Conservation (phyloP, 805 yeast species). For the Starmera quercuum region DNA sequence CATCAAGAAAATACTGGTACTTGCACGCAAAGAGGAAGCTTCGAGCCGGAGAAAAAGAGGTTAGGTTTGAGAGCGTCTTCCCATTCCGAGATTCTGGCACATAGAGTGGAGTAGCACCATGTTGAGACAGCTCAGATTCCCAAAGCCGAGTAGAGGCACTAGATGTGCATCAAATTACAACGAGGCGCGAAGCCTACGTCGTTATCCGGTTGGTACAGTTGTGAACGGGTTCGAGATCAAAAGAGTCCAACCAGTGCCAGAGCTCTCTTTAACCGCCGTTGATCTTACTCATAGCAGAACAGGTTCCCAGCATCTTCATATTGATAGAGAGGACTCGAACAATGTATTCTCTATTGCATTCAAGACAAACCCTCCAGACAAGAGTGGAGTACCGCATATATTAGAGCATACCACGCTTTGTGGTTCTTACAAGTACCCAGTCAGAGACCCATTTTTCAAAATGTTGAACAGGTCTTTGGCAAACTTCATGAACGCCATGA, state of each 20-base stretch:
- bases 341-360: slow-evolving; percentile 86
- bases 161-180: slow-evolving; percentile 20
- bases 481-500: slow-evolving; percentile 98
- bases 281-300: slow-evolving; percentile 59
- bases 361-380: slow-evolving; percentile 90
- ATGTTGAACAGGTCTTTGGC: slow-evolving; percentile 93
- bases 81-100: too few species aligned
- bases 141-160: background rate
- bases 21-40: too few species aligned
- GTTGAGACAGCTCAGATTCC: background rate
- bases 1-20: too few species aligned
- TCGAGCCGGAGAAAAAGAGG: too few species aligned
- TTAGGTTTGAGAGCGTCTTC: too few species aligned
- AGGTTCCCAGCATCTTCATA: slow-evolving; percentile 77
- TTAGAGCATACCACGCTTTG: slow-evolving; percentile 94
- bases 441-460: slow-evolving; percentile 94
- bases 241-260: slow-evolving; percentile 67
- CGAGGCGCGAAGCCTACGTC: slow-evolving; percentile 28
- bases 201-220: slow-evolving; percentile 57
- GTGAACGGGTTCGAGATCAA: slow-evolving; percentile 63
- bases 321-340: slow-evolving; percentile 75
- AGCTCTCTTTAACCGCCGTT: slow-evolving; percentile 73
- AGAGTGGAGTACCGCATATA: slow-evolving; percentile 95
- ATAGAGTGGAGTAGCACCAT: too few species aligned
- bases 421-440: slow-evolving; percentile 88